Evolutionary conservation across 2,329 filamentous ascomycete genomes (phyloP).

Genomic region (Lecanicillium sp.): DNA sequence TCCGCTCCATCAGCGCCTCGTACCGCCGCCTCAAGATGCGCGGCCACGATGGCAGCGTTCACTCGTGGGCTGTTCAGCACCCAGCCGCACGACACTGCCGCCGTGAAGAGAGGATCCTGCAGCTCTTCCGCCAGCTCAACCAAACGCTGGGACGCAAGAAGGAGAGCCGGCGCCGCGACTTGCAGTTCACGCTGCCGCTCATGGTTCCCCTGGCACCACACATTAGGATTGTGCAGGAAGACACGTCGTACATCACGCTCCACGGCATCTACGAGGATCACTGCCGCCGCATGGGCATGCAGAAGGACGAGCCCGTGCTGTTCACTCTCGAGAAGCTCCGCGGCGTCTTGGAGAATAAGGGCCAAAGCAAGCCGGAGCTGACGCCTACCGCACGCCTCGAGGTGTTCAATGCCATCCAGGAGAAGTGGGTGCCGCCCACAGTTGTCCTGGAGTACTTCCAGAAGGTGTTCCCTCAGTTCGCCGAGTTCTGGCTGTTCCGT

Average conservation of each 20-base stretch:
- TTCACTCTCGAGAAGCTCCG: slow-evolving; percentile 95
- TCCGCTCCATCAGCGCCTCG: slow-evolving; percentile 84
- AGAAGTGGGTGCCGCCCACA: slow-evolving; percentile 82
- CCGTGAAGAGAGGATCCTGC: slow-evolving; percentile 88
- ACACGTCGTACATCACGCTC: slow-evolving; percentile 86
- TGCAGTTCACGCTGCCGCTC: slow-evolving; percentile 92
- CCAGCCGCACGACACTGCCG: slow-evolving; percentile 88
- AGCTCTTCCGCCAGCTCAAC: slow-evolving; percentile 97
- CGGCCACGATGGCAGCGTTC: slow-evolving; percentile 94
- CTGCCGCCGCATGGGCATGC: slow-evolving; percentile 77
- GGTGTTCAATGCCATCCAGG: slow-evolving; percentile 90
- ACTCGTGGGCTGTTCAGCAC: slow-evolving; percentile 94
- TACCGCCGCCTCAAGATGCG: slow-evolving; percentile 92
- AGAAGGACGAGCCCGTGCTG: slow-evolving; percentile 91
- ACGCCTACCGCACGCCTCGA: slow-evolving; percentile 71
- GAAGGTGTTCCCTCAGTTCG: slow-evolving; percentile 76
- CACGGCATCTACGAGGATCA: slow-evolving; percentile 97
- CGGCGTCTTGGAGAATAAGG: slow-evolving; percentile 64
- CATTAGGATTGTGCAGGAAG: slow-evolving; percentile 92
- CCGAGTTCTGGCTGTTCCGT: slow-evolving; percentile 98
- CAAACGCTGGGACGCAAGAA: slow-evolving; percentile 87
- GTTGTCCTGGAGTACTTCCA: slow-evolving; percentile 87
- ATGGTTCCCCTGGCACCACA: slow-evolving; percentile 95
- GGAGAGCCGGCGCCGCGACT: slow-evolving; percentile 84
- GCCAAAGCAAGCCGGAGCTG: slow-evolving; percentile 59